These are phyloP conservation scores for Fistulinella prunicolor DNA, from an alignment of 768 basidiomycete species.

Conservation along the genomic window DNA sequence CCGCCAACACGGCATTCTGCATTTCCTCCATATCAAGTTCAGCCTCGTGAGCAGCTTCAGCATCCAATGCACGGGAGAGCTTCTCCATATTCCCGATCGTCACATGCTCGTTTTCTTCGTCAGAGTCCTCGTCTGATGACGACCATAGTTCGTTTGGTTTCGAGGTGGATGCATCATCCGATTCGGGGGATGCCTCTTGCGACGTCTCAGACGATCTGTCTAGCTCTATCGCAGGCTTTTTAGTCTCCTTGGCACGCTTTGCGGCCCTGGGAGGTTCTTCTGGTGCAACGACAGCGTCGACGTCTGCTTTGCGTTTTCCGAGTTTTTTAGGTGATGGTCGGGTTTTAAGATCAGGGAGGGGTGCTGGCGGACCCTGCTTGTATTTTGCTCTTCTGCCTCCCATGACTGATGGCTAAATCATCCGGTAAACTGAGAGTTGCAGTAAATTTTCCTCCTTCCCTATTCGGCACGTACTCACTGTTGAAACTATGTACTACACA, in stretches of 20 bases:
- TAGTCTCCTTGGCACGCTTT: conserved; percentile 37
- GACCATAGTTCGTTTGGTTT: conserved; percentile 31
- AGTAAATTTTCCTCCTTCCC: conserved; percentile 23
- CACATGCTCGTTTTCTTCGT: conserved; percentile 51
- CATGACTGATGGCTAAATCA: no score
- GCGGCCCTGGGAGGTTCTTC: conserved; percentile 30
- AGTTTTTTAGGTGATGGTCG: conserved; percentile 50
- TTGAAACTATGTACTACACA: no score
- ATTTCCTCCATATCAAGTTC: conserved; percentile 66
- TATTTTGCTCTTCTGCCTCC: conserved; percentile 84
- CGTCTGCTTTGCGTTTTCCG: conserved; percentile 71
- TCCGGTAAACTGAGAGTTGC: no score
- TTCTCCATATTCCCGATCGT: conserved; percentile 83
- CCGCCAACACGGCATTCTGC: conserved; percentile 49
- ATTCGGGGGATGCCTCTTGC: conserved; percentile 46
- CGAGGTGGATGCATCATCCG: conserved; percentile 17
- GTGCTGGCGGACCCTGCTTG: conserved; percentile 72
- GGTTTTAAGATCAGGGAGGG: conserved; percentile 42
- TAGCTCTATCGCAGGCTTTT: conserved; percentile 19
- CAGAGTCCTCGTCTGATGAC: conserved; percentile 42
- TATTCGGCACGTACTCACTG: conserved; percentile 18
- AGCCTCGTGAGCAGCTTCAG: conserved; percentile 61
- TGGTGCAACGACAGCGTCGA: conserved; percentile 30
- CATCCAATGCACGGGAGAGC: conserved; percentile 75
- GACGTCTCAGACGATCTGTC: conserved; percentile 29